These are phyloP conservation scores for Tolypocladium nubicola DNA, from an alignment of 2,329 filamentous ascomycete genomes.

Conservation along the genomic window DNA sequence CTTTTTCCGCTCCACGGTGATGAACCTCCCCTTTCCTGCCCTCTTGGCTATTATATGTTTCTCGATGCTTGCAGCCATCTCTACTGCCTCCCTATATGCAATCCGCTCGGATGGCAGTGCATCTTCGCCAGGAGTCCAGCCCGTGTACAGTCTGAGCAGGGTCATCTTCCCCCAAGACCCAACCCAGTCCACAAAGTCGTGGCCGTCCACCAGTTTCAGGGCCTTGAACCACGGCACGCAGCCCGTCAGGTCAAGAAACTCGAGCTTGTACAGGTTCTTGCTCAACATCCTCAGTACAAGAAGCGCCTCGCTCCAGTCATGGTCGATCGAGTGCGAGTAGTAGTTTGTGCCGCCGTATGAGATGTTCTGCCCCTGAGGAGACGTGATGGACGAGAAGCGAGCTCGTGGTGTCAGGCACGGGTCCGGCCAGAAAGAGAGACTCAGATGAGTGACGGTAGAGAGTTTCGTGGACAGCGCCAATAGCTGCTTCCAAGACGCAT, in stretches of 20 bases:
- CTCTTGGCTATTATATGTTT: constrained; percentile 34
- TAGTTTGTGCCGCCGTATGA: constrained; percentile 44
- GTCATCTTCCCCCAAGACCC: constrained; percentile 42
- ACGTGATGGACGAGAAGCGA: constrained; percentile 33
- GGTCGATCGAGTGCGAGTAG: constrained; percentile 47
- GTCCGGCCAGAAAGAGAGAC: constrained; percentile 51
- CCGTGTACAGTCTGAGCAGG: constrained; percentile 31
- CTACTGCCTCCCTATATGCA: constrained; percentile 22
- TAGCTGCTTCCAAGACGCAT: constrained; percentile 48
- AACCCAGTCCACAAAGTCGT: constrained; percentile 43
- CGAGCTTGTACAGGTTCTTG: constrained; percentile 43
- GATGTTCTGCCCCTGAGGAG: constrained; percentile 30
- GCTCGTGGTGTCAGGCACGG: constrained; percentile 47
- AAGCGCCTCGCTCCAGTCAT: constrained; percentile 50
- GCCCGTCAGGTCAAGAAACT: constrained; percentile 51
- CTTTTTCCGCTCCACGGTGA: constrained; percentile 35
- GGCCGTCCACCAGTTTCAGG: constrained; percentile 29
- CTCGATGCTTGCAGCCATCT: constrained; percentile 32
- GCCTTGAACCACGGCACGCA: constrained; percentile 45
- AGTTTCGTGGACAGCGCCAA: constrained; percentile 42
- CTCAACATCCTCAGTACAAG: constrained; percentile 44
- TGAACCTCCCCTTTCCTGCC: constrained; percentile 36
- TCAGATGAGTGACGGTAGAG: constrained; percentile 47
- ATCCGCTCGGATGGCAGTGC: constrained; percentile 20
- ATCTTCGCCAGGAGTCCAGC: constrained; percentile 27